Evolutionary conservation across 495 filamentous ascomycete genomes (phyloP).

Genomic region (Neurospora sp.): DNA sequence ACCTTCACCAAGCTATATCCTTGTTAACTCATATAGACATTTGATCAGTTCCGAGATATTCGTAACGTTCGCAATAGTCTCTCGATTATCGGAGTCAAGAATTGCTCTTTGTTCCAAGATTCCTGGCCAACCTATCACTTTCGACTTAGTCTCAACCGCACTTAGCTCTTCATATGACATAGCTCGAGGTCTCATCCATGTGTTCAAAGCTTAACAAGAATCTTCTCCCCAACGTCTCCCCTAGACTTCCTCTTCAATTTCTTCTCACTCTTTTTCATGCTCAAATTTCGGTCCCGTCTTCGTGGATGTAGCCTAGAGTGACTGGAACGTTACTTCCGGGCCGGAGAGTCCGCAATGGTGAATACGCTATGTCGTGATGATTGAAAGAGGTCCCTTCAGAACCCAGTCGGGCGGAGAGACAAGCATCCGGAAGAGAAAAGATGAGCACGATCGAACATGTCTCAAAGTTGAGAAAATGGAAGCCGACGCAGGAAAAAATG

Average conservation of each 20-base stretch:
- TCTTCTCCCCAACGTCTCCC: not conserved
- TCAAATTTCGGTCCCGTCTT: not conserved
- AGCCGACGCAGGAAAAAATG: not conserved
- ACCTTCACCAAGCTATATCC: not conserved
- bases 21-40: not conserved
- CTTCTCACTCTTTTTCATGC: not conserved
- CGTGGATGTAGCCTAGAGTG: too few species aligned
- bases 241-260: not conserved
- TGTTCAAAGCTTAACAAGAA: not conserved
- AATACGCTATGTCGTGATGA: too few species aligned
- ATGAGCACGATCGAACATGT: too few species aligned
- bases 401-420: too few species aligned
- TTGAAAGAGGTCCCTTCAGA: too few species aligned
- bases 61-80: not conserved
- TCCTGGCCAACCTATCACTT: not conserved
- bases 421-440: too few species aligned
- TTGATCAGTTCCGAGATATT: not conserved
- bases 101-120: not conserved
- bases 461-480: not conserved
- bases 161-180: not conserved
- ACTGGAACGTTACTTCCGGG: too few species aligned
- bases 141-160: not conserved
- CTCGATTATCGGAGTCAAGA: not conserved
- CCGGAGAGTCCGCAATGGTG: not conserved
- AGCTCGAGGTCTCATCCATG: not conserved